A percentile compares a stretch with the other conserved stretches of the same genome.
Conservation (phyloP, 2,329 filamentous ascomycete genomes). For the Ophiostoma ulmi region DNA sequence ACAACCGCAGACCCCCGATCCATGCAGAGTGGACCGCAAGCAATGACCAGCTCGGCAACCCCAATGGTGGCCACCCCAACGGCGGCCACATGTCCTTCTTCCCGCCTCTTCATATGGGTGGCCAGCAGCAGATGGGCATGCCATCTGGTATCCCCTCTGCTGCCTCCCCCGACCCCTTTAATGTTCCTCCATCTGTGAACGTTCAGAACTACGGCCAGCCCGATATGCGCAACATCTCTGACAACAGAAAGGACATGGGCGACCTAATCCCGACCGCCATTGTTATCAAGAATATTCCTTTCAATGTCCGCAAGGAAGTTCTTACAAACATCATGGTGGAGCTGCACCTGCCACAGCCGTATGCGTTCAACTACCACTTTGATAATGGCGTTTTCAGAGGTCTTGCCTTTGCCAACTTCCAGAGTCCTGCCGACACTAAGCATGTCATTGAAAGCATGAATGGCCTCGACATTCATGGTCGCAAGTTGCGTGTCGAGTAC, state of each 20-base stretch:
- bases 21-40: slow-evolving; percentile 46
- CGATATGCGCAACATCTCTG: slow-evolving; percentile 38
- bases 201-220: slow-evolving; percentile 38
- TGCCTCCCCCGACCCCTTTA: slow-evolving; percentile 39
- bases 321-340: slow-evolving; percentile 91
- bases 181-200: slow-evolving; percentile 27
- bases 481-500: slow-evolving; percentile 94
- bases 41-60: slow-evolving; percentile 25
- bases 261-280: slow-evolving; percentile 97
- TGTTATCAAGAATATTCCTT: slow-evolving; percentile 99
- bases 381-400: slow-evolving; percentile 96
- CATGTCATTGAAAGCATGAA: slow-evolving; percentile 92
- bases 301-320: slow-evolving; percentile 95
- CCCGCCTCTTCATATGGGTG: slow-evolving; percentile 19
- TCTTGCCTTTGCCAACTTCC: slow-evolving; percentile 96
- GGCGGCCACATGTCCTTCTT: slow-evolving; percentile 25
- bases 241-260: slow-evolving; percentile 55
- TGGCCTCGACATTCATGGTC: slow-evolving; percentile 88
- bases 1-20: slow-evolving; percentile 56
- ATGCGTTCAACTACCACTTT: slow-evolving; percentile 99
- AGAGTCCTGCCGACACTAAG: slow-evolving; percentile 87
- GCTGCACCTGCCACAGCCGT: slow-evolving; percentile 86
- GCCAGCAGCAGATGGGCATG: slow-evolving; percentile 31
- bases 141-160: slow-evolving; percentile 36
- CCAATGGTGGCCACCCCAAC: slow-evolving; percentile 13